phyloP scores from a whole-genome alignment of 2,329 filamentous ascomycete species.

The Penicillium sp. region DNA sequence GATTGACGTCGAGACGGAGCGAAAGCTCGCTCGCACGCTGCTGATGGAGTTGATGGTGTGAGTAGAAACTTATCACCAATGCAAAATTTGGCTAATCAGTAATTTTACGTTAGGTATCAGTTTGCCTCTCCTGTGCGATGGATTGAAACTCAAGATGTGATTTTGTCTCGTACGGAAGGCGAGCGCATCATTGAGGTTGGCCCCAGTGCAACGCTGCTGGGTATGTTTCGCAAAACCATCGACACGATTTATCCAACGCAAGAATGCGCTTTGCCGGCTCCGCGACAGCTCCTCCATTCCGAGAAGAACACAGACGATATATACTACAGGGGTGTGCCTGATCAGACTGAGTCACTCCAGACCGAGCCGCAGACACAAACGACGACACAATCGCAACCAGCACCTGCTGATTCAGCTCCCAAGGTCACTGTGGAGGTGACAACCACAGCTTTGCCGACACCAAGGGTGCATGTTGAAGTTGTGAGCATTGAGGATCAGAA shows the following conservation, averaged over 20 bases:
- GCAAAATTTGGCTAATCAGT: neutral
- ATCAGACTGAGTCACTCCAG: neutral
- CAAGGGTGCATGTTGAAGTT: neutral
- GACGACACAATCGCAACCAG: neutral
- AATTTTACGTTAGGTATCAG: constrained; percentile 6
- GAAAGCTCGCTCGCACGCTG: constrained; percentile 10
- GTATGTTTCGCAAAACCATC: constrained; percentile 36
- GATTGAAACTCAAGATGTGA: constrained; percentile 40
- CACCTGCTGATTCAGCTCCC: neutral
- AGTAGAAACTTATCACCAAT: neutral
- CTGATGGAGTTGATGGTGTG: constrained; percentile 26
- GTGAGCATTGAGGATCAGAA: constrained; percentile 15
- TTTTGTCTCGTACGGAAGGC: constrained; percentile 27
- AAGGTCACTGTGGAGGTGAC: neutral
- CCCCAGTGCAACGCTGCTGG: constrained; percentile 33
- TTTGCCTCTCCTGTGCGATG: constrained; percentile 20
- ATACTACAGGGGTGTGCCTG: neutral
- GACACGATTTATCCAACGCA: neutral
- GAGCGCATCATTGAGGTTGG: constrained; percentile 40
- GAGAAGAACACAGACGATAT: neutral
- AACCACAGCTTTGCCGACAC: neutral
- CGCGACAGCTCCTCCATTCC: neutral
- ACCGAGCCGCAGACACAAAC: neutral
- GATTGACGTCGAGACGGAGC: constrained; percentile 3
- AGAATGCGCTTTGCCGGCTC: neutral